phyloP scores from a whole-genome alignment of 495 filamentous ascomycete genomes.

The Hypomontagnella monticulosa region DNA sequence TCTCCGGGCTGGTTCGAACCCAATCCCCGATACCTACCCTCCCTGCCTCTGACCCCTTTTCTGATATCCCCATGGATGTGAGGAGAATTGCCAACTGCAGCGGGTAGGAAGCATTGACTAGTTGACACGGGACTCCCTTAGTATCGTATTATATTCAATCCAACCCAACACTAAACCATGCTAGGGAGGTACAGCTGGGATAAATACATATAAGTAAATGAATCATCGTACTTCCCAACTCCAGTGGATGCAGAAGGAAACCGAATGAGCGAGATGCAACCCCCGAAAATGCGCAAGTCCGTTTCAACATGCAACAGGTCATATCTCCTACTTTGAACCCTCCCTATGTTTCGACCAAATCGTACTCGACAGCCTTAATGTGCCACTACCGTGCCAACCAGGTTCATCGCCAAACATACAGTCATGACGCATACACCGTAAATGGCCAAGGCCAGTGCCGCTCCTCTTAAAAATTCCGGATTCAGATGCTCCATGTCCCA shows the following conservation, averaged over 20 bases:
- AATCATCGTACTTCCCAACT: too few species aligned
- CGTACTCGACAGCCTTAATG: slow-evolving; percentile 12
- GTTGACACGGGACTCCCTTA: too few species aligned
- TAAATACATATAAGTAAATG: slow-evolving; percentile 1
- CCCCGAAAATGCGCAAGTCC: slow-evolving; percentile 10
- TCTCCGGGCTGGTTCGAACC: too few species aligned
- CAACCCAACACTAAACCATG: slow-evolving; percentile 14
- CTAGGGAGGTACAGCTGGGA: not conserved
- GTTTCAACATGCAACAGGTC: not conserved
- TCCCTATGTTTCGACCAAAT: not conserved
- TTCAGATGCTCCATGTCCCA: slow-evolving; percentile 62
- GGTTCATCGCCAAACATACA: slow-evolving; percentile 85
- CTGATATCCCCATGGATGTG: too few species aligned
- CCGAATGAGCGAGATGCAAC: slow-evolving; percentile 21
- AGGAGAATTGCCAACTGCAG: too few species aligned
- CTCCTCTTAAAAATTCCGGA: slow-evolving; percentile 69
- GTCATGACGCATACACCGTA: slow-evolving; percentile 92
- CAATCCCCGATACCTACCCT: too few species aligned
- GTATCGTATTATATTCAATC: slow-evolving; percentile 7
- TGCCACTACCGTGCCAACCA: slow-evolving; percentile 65
- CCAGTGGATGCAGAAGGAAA: slow-evolving; percentile 26
- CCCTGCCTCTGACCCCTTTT: too few species aligned
- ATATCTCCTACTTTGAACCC: not conserved
- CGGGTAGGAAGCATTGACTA: too few species aligned
- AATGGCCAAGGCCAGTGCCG: slow-evolving; percentile 77